These are phyloP conservation scores for Fagopyrum tataricum DNA, from an alignment of 148 eudicot species.

Conservation along the genomic window DNA sequence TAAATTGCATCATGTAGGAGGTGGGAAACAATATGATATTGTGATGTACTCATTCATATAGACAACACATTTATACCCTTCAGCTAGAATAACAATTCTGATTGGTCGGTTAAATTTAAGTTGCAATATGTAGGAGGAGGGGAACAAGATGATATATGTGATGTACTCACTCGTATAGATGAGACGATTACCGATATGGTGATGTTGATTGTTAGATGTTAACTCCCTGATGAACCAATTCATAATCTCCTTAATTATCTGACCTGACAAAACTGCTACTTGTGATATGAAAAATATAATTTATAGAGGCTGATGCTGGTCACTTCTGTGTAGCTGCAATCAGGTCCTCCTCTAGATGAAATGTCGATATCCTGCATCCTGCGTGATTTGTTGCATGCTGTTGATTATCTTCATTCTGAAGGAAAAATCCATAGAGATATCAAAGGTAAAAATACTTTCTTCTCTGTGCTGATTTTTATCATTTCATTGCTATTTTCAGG, in stretches of 20 bases:
- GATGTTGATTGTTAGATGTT: background rate
- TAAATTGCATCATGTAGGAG: background rate
- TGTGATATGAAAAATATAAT: background rate
- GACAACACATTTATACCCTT: background rate
- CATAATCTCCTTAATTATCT: background rate
- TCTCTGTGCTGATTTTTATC: background rate
- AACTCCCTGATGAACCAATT: background rate
- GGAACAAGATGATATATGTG: background rate
- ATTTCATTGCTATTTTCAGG: background rate
- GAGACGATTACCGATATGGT: too few relatives aligned
- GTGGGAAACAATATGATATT: background rate
- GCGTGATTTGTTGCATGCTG: slow-evolving; percentile 89
- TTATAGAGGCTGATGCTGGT: slow-evolving; percentile 2
- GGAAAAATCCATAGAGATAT: slow-evolving; percentile 97
- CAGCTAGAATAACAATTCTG: background rate
- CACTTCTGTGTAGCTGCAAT: slow-evolving; percentile 55
- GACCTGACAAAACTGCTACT: background rate
- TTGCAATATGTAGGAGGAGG: background rate
- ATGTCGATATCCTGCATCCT: slow-evolving; percentile 81
- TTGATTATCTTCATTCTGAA: slow-evolving; percentile 94
- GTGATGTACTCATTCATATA: background rate
- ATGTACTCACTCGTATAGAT: background rate
- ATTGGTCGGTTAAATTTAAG: background rate
- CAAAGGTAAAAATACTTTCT: slow-evolving; percentile 44
- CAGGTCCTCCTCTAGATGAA: slow-evolving; percentile 94